Base-by-base conservation (phyloP, 495 filamentous ascomycete species). In the Glarea lozoyensis region DNA sequence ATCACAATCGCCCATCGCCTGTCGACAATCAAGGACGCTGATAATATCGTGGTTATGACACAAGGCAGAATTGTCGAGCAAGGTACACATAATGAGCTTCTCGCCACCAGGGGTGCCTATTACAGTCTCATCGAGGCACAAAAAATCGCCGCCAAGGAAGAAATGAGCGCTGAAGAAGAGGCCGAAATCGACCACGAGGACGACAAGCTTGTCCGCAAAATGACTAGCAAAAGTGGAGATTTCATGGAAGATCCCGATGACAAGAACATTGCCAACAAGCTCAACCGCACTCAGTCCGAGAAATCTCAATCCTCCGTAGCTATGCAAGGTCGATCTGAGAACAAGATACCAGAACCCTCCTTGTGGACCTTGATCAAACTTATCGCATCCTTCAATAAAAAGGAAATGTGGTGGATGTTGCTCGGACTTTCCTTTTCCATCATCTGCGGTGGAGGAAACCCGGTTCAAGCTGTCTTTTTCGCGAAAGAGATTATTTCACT, bases 1-100 rank as follows among this genome's bases (percentile, higher is more conserved):
- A 94, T 97, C 55, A 82, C 90, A 9, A 97, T 98, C 56, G 93
- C 92, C 19, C 92, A 98, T 60, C 79, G 92, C 39, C 69, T 98
- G 22, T 93, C 86, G 0, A 98, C 92, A 22, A 94, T 98, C 66
- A 90, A 83, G 61, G 75, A 82, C 44, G 90, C 89, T 0, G 82
- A 95, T 58, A 98, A 95, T 56, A 98, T 98, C 46, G 87, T 96
- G 13, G 88, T 95, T 51, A 87, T 98, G 79, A 72, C 78, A 10
- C 63, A 82, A 42, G 92, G 92, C 37, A 59, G 69, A 15, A 93
- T 96, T 45, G 71, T 92, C n/a, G 92, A 98, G 56, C 87, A 89
- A 62, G 88, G 88, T 41, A 84, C 75, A 4, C 88, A 94, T 53
- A 72, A 86, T 41, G 67, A 79, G 13, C 67, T 94, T 10, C 58